Base-by-base conservation (phyloP, 1,139 yeast species). In the Sugiyamaella japonica region DNA sequence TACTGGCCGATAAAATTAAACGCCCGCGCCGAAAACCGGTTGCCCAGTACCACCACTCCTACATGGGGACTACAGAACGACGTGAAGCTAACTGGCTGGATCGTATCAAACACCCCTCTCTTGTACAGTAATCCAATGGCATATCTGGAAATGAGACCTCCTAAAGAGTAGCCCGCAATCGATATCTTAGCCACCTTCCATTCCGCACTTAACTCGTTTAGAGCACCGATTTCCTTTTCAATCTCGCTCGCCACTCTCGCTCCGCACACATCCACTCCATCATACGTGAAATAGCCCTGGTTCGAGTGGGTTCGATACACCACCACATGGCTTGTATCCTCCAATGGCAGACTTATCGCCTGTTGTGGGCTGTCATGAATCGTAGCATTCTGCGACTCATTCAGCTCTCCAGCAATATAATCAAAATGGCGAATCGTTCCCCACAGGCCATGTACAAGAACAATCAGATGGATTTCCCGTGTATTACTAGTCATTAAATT, bases 251-350 rank as follows among this genome's bases (percentile, higher is more conserved):
- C 83, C 4, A 87, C 86, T 38, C 96, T 74, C 55, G 83, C 76
- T 1, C 96, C 96, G 66, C 93, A 88, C 40, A 89, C 83, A 62
- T 88, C 96, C 34, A 89, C 83, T 1, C 96, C 96, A 65, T 89
- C 96, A 63, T 88, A 85, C 1, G 96, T 89, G 63, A 81, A 78
- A 67, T 83, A 86, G 10, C 78, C 78, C 58, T 83, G 79, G 66
- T 86, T 89, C 10, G 85, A 77, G 17, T 79, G 79, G 0, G 93
- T 79, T 45, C 82, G 76, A 64, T 84, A 81, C 9, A 84, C 78
- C 0, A 78, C 69, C 1, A 86, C 52, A 10, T 47, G 25, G 2
- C 36, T 20, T 8, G 44, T 13, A 16, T 49, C 43, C 45, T 20
- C 20, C 2, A 45, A 23, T 10, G 49, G 36, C 25, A 37, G 10